Evolutionary conservation across 2,329 filamentous ascomycete genomes (phyloP).

Genomic region (Aspergillus spinulosporus): DNA sequence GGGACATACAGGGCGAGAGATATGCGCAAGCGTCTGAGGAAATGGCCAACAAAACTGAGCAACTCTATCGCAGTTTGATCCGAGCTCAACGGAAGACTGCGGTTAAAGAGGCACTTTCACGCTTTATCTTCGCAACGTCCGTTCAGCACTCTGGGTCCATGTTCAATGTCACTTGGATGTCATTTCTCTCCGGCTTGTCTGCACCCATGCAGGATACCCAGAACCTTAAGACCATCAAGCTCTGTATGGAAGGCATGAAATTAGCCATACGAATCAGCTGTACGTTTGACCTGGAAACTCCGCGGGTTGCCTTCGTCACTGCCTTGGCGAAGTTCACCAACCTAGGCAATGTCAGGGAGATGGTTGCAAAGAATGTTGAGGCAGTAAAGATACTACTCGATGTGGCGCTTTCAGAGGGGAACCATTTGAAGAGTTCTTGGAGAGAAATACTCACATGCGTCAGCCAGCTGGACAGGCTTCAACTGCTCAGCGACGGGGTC

Average conservation of each 20-base stretch:
- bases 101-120: constrained; percentile 63
- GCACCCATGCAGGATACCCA: constrained; percentile 91
- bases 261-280: constrained; percentile 91
- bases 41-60: constrained; percentile 76
- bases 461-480: constrained; percentile 91
- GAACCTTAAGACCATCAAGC: constrained; percentile 84
- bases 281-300: constrained; percentile 88
- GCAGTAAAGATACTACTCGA: constrained; percentile 89
- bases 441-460: constrained; percentile 93
- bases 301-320: constrained; percentile 90
- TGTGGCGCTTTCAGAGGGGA: constrained; percentile 88
- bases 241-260: constrained; percentile 95
- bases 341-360: constrained; percentile 90
- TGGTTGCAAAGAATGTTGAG: constrained; percentile 94
- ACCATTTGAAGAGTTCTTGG: constrained; percentile 89
- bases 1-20: constrained; percentile 87
- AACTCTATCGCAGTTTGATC: constrained; percentile 91
- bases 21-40: constrained; percentile 95
- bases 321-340: constrained; percentile 93
- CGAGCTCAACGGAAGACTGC: constrained; percentile 83
- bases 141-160: constrained; percentile 95
- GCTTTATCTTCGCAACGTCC: constrained; percentile 88
- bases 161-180: constrained; percentile 99
- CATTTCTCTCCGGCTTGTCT: constrained; percentile 90
- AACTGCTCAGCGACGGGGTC: constrained; percentile 90